Conservation (phyloP, 2,329 filamentous ascomycete species). For the Aspergillus brasiliensis region DNA sequence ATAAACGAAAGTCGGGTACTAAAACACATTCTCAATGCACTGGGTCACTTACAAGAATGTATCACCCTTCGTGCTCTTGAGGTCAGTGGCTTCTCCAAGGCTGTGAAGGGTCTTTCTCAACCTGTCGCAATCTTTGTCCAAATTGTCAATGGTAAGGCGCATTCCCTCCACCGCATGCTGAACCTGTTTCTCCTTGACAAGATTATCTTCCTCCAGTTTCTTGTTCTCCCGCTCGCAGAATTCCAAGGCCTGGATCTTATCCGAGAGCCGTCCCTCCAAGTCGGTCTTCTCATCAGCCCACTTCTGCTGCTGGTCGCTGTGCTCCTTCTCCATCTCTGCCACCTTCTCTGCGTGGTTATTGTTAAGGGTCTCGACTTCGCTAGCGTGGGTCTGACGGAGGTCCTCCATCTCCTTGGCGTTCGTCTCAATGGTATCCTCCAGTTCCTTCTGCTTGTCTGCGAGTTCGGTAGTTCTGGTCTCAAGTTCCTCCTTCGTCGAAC, state of each 20-base stretch:
- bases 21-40: slow-evolving; percentile 25
- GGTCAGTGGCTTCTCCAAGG: slow-evolving; percentile 53
- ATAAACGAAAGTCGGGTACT: slow-evolving; percentile 18
- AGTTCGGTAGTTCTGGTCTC: slow-evolving; percentile 14
- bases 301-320: slow-evolving; percentile 33
- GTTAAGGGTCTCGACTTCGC: slow-evolving; percentile 29
- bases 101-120: slow-evolving; percentile 54
- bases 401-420: slow-evolving; percentile 30
- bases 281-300: slow-evolving; percentile 37
- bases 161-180: slow-evolving; percentile 46
- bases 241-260: slow-evolving; percentile 44
- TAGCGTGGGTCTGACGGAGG: slow-evolving; percentile 26
- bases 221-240: slow-evolving; percentile 48
- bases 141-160: slow-evolving; percentile 52
- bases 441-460: slow-evolving; percentile 31
- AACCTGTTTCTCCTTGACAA: slow-evolving; percentile 49
- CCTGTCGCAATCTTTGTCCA: slow-evolving; percentile 54
- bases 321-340: slow-evolving; percentile 28
- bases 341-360: slow-evolving; percentile 30
- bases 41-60: slow-evolving; percentile 53
- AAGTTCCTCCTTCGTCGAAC: slow-evolving; percentile 28
- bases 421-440: slow-evolving; percentile 33
- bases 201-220: slow-evolving; percentile 48
- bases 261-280: slow-evolving; percentile 41
- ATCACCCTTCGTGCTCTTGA: slow-evolving; percentile 53